Conservation (phyloP, 2,329 filamentous ascomycete species). For the Penicillium griseofulvum region DNA sequence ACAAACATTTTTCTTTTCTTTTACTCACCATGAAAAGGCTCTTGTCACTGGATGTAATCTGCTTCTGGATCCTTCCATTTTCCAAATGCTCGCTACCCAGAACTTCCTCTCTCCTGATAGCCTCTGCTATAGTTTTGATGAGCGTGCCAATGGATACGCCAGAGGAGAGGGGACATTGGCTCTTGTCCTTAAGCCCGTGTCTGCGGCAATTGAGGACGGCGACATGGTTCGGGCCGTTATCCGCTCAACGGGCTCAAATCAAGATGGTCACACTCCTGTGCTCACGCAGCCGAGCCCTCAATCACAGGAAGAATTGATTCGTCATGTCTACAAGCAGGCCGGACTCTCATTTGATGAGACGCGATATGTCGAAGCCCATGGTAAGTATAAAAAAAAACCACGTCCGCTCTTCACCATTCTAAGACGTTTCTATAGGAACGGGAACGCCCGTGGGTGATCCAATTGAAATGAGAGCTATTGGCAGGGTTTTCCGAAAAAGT, state of each 20-base stretch:
- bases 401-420: no score
- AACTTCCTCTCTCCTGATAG: not conserved
- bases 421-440: not conserved
- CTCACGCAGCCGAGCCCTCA: conserved; percentile 40
- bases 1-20: no score
- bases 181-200: conserved; percentile 35
- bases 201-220: conserved; percentile 39
- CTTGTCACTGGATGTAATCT: no score
- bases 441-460: conserved; percentile 1
- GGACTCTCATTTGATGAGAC: conserved; percentile 11
- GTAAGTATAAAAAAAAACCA: conserved; percentile 16
- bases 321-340: conserved; percentile 19
- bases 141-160: conserved; percentile 30
- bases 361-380: conserved; percentile 20
- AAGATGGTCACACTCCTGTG: conserved; percentile 44
- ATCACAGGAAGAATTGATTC: conserved; percentile 27
- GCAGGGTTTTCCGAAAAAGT: not conserved
- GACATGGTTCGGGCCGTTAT: conserved; percentile 42
- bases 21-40: no score
- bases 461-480: not conserved
- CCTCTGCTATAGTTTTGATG: conserved; percentile 24
- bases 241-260: conserved; percentile 39
- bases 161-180: conserved; percentile 8
- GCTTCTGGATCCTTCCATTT: no score
- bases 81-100: no score